Conservation (phyloP, 1,139 yeast species). For the Suhomyces wounanorum region DNA sequence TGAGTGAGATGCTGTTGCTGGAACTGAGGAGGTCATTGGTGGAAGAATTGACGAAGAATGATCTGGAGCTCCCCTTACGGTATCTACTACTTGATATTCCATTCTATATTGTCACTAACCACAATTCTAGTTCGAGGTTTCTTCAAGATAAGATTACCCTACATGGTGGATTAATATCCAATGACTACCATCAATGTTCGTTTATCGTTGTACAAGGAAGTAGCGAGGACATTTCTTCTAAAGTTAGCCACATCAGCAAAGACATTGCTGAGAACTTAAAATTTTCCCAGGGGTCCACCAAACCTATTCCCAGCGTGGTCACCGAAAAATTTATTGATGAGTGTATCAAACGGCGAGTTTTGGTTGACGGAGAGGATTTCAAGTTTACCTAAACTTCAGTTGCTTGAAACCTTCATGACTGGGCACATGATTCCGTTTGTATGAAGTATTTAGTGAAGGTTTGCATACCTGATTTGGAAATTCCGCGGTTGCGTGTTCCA, state of each 20-base stretch:
- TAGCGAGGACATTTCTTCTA: conserved; percentile 9
- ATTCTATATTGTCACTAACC: conserved; percentile 25
- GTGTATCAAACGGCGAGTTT: conserved; percentile 37
- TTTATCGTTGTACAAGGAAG: conserved; percentile 26
- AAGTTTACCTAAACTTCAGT: conserved; percentile 17
- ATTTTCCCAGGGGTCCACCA: conserved; percentile 19
- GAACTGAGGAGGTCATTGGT: conserved; percentile 12
- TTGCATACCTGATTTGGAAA: conserved; percentile 1
- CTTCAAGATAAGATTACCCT: conserved; percentile 28
- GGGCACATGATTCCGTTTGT: background rate
- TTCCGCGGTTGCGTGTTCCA: conserved; percentile 6
- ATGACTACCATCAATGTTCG: conserved; percentile 22
- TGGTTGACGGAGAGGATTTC: conserved; percentile 51
- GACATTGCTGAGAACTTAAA: conserved; percentile 24
- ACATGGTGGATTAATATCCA: conserved; percentile 34
- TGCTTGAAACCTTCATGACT: background rate
- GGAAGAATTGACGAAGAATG: conserved; percentile 14
- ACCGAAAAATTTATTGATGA: conserved; percentile 41
- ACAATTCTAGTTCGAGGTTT: conserved; percentile 8
- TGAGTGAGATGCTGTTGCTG: conserved; percentile 15
- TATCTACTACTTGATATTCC: conserved; percentile 25
- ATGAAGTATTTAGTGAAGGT: background rate
- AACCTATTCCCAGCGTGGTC: conserved; percentile 52
- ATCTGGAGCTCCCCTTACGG: conserved; percentile 20
- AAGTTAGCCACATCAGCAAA: conserved; percentile 19